Conservation (phyloP, 805 yeast species). For the Saccharomyces eubayanus region DNA sequence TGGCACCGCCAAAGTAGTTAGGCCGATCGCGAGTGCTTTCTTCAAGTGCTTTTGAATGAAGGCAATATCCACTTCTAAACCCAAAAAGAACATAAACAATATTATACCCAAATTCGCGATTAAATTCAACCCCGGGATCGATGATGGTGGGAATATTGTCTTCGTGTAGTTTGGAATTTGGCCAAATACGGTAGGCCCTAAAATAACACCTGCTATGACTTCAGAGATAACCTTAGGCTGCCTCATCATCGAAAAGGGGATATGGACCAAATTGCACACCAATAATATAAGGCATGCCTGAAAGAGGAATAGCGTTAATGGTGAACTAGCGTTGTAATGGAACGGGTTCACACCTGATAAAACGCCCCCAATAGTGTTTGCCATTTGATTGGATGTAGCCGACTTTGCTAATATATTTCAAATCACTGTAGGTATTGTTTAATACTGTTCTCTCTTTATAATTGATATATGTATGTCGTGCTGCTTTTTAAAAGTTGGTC, state of each 20-base stretch:
- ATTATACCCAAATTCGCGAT: conserved; percentile 71
- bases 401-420: not conserved
- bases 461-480: too few relatives aligned
- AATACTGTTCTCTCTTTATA: too few relatives aligned
- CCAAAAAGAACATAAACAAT: conserved; percentile 65
- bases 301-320: conserved; percentile 61
- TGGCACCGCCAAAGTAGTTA: conserved; percentile 67
- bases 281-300: conserved; percentile 56
- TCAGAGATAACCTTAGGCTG: conserved; percentile 82
- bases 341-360: conserved; percentile 67
- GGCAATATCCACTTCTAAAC: conserved; percentile 65
- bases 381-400: conserved; percentile 6
- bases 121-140: conserved; percentile 55
- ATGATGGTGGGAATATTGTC: conserved; percentile 54
- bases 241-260: conserved; percentile 50
- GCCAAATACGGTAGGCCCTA: conserved; percentile 73
- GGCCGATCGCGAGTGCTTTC: conserved; percentile 61
- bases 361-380: conserved; percentile 47
- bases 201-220: conserved; percentile 63
- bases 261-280: conserved; percentile 51
- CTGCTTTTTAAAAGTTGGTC: not conserved
- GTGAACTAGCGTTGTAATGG: conserved; percentile 47
- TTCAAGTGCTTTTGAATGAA: conserved; percentile 53
- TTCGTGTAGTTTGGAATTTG: conserved; percentile 57
- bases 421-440: not conserved